Conservation (phyloP, 179 eudicot genomes). For the Heliamphora pulchella region DNA sequence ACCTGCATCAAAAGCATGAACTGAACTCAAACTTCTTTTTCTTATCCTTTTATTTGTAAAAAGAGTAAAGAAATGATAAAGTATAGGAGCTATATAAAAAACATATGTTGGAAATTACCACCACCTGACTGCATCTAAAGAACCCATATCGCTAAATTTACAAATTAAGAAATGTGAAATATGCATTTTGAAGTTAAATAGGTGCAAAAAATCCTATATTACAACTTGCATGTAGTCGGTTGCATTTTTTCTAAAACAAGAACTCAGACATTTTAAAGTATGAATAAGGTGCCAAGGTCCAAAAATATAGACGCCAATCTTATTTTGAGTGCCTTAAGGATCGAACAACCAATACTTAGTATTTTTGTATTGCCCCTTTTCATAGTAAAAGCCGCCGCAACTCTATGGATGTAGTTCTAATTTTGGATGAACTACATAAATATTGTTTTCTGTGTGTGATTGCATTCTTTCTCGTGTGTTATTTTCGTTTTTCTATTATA, state of each 20-base stretch:
- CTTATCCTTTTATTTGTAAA: background rate
- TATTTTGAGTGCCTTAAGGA: background rate
- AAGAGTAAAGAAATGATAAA: background rate
- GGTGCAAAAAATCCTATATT: background rate
- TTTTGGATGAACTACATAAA: too few relatives aligned
- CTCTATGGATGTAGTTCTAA: too few relatives aligned
- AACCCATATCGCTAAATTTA: background rate
- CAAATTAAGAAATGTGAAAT: background rate
- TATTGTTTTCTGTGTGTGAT: too few relatives aligned
- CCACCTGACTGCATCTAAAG: background rate
- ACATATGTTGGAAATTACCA: background rate
- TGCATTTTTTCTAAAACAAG: background rate
- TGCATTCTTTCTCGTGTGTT: too few relatives aligned
- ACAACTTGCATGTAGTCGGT: background rate
- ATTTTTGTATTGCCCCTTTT: too few relatives aligned
- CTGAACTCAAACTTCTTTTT: background rate
- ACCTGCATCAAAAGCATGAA: conserved; percentile 38
- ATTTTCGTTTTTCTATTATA: too few relatives aligned
- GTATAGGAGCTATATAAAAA: background rate
- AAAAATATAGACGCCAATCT: background rate
- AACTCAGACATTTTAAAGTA: background rate
- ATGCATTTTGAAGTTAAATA: background rate
- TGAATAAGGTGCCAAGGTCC: background rate
- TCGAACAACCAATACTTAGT: too few relatives aligned
- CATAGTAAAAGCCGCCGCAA: too few relatives aligned